Evolutionary conservation across 345 rosid genomes (phyloP).

Genomic region (Linum usitatissimum): DNA sequence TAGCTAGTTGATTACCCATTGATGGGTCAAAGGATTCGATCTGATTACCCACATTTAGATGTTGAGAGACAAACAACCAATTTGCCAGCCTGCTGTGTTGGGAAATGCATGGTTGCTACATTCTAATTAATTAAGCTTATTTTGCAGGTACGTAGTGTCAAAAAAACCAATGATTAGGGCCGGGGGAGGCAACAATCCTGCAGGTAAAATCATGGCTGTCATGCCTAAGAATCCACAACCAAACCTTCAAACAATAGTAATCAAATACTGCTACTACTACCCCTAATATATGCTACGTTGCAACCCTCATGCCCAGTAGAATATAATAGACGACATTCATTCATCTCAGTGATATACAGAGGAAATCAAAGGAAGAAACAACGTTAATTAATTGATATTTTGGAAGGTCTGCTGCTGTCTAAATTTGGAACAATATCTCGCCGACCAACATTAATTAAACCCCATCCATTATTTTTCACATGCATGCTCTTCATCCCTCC

Average conservation of each 20-base stretch:
- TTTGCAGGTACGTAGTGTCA: too few species aligned
- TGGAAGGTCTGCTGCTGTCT: too few species aligned
- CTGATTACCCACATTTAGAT: background rate
- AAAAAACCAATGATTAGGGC: constrained; percentile 25
- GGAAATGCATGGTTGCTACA: constrained; percentile 14
- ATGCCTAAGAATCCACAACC: constrained; percentile 5
- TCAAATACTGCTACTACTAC: too few species aligned
- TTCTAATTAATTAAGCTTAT: background rate
- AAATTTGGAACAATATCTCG: too few species aligned
- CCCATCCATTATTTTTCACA: too few species aligned
- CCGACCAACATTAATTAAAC: too few species aligned
- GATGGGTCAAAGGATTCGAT: constrained; percentile 10
- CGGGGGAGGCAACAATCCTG: background rate
- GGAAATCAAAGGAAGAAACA: too few species aligned
- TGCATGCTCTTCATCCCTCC: too few species aligned
- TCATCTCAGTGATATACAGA: background rate
- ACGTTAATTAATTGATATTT: too few species aligned
- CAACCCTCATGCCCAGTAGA: constrained; percentile 3
- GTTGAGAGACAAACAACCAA: constrained; percentile 13
- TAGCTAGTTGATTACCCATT: background rate
- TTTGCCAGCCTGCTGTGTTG: constrained; percentile 38
- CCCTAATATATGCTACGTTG: too few species aligned
- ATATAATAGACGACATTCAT: too few species aligned
- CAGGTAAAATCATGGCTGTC: background rate
- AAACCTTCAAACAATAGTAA: background rate